Conservation (phyloP, 2,329 filamentous ascomycete genomes). For the Aphanocladium album region DNA sequence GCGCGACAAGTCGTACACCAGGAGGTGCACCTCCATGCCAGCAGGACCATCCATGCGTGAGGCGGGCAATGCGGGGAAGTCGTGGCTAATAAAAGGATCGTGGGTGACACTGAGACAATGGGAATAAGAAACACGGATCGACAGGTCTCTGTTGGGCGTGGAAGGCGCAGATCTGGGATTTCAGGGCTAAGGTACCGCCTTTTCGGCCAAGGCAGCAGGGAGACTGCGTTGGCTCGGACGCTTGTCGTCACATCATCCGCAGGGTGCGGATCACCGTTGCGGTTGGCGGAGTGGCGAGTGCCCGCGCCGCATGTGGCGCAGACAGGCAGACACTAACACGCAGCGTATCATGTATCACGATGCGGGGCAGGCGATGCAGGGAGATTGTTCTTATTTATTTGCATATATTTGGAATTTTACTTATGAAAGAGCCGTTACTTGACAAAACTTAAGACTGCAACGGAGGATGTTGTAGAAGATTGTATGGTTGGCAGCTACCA, state of each 20-base stretch:
- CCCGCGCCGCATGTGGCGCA: slow-evolving; percentile 7
- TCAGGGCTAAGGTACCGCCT: neutral
- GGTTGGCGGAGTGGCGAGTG: slow-evolving; percentile 6
- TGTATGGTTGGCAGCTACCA: too few relatives aligned
- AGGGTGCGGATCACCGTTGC: neutral
- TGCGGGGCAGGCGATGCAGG: too few relatives aligned
- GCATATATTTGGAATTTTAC: too few relatives aligned
- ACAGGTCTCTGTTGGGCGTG: neutral
- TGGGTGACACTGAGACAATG: neutral
- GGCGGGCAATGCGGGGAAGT: neutral
- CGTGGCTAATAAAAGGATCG: neutral
- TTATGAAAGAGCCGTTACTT: too few relatives aligned
- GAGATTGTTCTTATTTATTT: too few relatives aligned
- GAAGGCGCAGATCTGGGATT: neutral
- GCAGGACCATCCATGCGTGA: slow-evolving; percentile 10
- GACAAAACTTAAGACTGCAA: too few relatives aligned
- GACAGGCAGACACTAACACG: neutral
- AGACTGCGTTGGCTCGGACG: slow-evolving; percentile 2
- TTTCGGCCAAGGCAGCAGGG: slow-evolving; percentile 6
- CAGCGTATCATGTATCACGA: neutral
- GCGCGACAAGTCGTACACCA: slow-evolving; percentile 73
- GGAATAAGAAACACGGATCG: neutral
- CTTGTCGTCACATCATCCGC: neutral
- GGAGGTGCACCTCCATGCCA: slow-evolving; percentile 68
- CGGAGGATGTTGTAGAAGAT: too few relatives aligned